A percentile compares a stretch with the other conserved stretches of the same genome.
phyloP scores from a whole-genome alignment of 192 early-diverging fungal genomes.

The Backusella macrospora region DNA sequence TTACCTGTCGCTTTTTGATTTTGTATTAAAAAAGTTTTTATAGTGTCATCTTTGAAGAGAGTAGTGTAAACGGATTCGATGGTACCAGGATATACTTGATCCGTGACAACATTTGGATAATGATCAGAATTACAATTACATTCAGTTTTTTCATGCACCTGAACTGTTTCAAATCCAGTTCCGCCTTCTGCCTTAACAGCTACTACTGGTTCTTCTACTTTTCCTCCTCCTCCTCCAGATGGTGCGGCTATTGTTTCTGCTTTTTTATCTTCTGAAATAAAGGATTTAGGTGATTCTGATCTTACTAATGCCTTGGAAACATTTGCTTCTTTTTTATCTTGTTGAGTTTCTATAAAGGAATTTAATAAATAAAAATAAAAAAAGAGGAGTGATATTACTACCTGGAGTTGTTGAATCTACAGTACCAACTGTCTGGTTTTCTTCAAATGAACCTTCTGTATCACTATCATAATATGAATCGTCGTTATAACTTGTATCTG shows the following conservation, averaged over 20 bases:
- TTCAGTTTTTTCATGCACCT: conserved; percentile 29
- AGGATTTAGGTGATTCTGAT: background rate
- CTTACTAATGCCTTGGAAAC: too few species aligned
- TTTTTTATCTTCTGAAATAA: too few species aligned
- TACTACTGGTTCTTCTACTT: background rate
- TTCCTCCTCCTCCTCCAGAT: background rate
- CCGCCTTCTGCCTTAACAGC: background rate
- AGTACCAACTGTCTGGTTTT: background rate
- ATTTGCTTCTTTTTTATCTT: background rate
- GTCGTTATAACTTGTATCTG: background rate
- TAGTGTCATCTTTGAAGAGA: background rate
- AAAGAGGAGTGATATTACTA: background rate
- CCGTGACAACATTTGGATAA: conserved; percentile 45
- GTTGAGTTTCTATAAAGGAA: background rate
- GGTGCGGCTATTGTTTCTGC: background rate
- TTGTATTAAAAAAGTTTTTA: conserved; percentile 10
- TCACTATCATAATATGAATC: background rate
- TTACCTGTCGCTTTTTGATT: conserved; percentile 22
- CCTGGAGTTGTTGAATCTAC: background rate
- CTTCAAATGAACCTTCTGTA: conserved; percentile 1
- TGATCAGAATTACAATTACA: conserved; percentile 50
- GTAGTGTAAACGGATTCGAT: conserved; percentile 10
- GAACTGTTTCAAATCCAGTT: background rate
- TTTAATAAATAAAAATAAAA: background rate
- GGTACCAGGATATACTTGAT: conserved; percentile 16